These are phyloP conservation scores for Fusarium bactridioides DNA, from an alignment of 2,329 filamentous ascomycete genomes.

Conservation along the genomic window DNA sequence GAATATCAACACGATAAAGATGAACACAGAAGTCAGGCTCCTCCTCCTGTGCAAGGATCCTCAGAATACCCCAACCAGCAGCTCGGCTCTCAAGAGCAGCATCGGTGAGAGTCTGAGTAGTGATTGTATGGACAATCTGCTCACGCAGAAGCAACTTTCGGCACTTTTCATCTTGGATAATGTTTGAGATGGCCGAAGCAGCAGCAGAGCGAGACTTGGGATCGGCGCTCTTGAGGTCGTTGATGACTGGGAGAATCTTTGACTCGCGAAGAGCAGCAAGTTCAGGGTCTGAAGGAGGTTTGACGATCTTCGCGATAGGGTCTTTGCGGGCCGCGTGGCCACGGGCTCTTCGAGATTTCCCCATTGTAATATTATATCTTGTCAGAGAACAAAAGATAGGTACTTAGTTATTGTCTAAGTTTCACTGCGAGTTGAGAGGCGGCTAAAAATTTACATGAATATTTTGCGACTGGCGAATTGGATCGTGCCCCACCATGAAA, in stretches of 20 bases:
- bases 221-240: conserved; percentile 66
- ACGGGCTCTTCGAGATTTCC: conserved; percentile 65
- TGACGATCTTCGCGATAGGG: conserved; percentile 65
- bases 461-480: conserved; percentile 24
- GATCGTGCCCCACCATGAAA: conserved; percentile 35
- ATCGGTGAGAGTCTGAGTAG: conserved; percentile 71
- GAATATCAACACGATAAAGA: conserved; percentile 66
- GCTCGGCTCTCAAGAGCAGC: conserved; percentile 68
- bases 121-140: conserved; percentile 69
- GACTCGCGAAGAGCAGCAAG: conserved; percentile 68
- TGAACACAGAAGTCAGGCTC: conserved; percentile 73
- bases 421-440: neutral
- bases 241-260: conserved; percentile 69
- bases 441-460: conserved; percentile 33
- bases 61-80: conserved; percentile 73
- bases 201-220: conserved; percentile 66
- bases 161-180: conserved; percentile 68
- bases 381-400: neutral
- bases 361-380: conserved; percentile 55
- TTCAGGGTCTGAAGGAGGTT: conserved; percentile 69
- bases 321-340: conserved; percentile 59
- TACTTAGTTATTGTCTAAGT: neutral
- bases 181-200: conserved; percentile 66
- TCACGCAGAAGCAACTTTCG: conserved; percentile 72
- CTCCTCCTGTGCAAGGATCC: conserved; percentile 68